Base-by-base conservation (phyloP, 2,329 filamentous ascomycete species). In the Botrytis elliptica region DNA sequence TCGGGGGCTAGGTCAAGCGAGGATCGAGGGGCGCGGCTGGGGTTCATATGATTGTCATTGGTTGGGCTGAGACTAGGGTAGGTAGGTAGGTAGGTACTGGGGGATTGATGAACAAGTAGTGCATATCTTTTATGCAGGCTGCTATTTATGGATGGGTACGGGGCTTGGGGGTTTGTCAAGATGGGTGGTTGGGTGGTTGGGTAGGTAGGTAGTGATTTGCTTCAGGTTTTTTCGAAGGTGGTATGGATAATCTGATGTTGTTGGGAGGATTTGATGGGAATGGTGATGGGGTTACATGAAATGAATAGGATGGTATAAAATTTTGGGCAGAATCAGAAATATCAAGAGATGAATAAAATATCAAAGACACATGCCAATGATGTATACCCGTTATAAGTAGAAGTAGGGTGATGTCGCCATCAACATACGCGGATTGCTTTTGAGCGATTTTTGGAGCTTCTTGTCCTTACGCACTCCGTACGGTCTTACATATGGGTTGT, bases 61-160 rank as follows among this genome's bases (percentile, higher is more conserved):
- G 49, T n/a, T n/a, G 12, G 14, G 49, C 5, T 14, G 25, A 52
- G 49, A 52, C 14, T 20, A 38, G 29, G 29, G 29, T 29, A 29
- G 36, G 36, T 38, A 38, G 36, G 36, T 38, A 38, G 36, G 36
- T 38, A 38, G 36, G 36, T 38, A 20, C 55, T 18, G 16, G 55
- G 55, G 16, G 9, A 29, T 8, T 60, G 57, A 60, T 60, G 57
- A 38, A 25, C 57, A 36, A 38, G 57, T 25, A 18, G 33, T 60
- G 57, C 40, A 64, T 64, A 44, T 64, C n/a, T 64, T 44, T 64
- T 64, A 64, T 64, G 62, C 62, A 64, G 40, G 25, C 4, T 64
- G 40, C 40, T 65, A 65, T 65, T 65, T 36, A 65, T 46, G 63
- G 42, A 65, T 65, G 29, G n/a, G 29, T 12, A 64, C 42, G 7